Evolutionary conservation across 2,329 filamentous ascomycete species (phyloP), one percentile per base, ranked within the genome.

Genomic region (Capronia coronata): DNA sequence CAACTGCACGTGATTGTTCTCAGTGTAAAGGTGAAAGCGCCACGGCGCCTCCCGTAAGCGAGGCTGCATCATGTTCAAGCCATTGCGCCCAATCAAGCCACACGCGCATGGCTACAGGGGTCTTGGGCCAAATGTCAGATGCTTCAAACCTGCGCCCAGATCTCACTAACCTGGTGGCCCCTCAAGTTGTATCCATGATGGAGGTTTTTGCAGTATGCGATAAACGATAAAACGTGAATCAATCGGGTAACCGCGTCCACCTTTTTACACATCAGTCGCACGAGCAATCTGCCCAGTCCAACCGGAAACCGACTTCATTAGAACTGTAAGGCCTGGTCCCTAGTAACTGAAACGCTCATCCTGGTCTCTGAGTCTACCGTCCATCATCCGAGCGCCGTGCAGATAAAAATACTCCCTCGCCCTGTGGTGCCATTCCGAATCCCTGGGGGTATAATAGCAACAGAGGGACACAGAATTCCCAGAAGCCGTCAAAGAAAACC

Each of bases 401-500:
- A 40, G 21, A 35, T 44, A 6, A 48, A 21, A 11, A 16, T 23
- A 9, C 25, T 42, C 43, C 39, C 16, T 41, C 43, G 42, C 21
- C 35, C 39, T 48, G 39, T 42, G 25, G 38, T 52, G 50, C 45
- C 48, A 19, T 51, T 42, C 48, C 45, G 34, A 32, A 25, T 43
- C 45, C 34, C 44, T 54, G 34, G 54, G 54, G 54, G 54, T 56
- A 56, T 56, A 53, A 43, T 45, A 30, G 46, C 46, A 47, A 49
- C 47, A 38, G 43, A 43, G 46, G 52, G 45, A 43, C 47, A 19
- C 27, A 37, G 19, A 41, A 45, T 44, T 46, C 18, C 39, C 46
- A 34, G 30, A 43, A 43, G 7, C 29, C 29, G 3, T 32, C 13
- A 43, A 49, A 32, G 38, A 49, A 43, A 30, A 27, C 49, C 40